Evolutionary conservation across 1,284 basidiomycete genomes (phyloP).

Genomic region (Ceratobasidium sp.): DNA sequence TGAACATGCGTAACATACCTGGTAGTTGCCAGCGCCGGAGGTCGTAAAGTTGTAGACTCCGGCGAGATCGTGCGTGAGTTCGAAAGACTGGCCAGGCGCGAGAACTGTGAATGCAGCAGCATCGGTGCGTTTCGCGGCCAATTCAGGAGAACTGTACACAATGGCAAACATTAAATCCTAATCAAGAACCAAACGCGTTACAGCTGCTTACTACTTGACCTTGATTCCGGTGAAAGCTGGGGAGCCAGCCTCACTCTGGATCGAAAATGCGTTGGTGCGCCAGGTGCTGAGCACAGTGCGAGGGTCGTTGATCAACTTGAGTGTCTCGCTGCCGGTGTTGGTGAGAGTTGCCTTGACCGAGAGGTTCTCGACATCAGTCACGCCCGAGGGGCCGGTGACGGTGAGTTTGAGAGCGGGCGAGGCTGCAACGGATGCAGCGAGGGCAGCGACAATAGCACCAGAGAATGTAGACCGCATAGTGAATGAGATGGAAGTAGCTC

Average conservation of each 20-base stretch:
- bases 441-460: neutral
- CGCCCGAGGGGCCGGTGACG: slow-evolving; percentile 54
- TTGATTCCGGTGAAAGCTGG: slow-evolving; percentile 38
- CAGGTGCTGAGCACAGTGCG: slow-evolving; percentile 52
- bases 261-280: slow-evolving; percentile 60
- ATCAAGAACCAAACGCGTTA: neutral
- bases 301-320: slow-evolving; percentile 52
- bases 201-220: slow-evolving; percentile 31
- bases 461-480: slow-evolving; percentile 26
- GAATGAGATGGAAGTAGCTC: neutral
- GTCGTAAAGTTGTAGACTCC: slow-evolving; percentile 47
- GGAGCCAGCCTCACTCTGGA: slow-evolving; percentile 50
- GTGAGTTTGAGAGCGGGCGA: slow-evolving; percentile 32
- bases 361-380: slow-evolving; percentile 48
- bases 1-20: neutral
- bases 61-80: slow-evolving; percentile 43
- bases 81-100: slow-evolving; percentile 45
- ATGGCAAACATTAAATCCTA: neutral
- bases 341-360: slow-evolving; percentile 23
- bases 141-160: slow-evolving; percentile 24
- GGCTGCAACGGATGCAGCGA: slow-evolving; percentile 16
- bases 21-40: slow-evolving; percentile 33
- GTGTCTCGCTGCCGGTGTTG: slow-evolving; percentile 41
- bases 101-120: slow-evolving; percentile 28
- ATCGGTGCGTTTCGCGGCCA: slow-evolving; percentile 14